Base-by-base conservation (phyloP, 208 protist species). In the Trypanosoma boissoni region DNA sequence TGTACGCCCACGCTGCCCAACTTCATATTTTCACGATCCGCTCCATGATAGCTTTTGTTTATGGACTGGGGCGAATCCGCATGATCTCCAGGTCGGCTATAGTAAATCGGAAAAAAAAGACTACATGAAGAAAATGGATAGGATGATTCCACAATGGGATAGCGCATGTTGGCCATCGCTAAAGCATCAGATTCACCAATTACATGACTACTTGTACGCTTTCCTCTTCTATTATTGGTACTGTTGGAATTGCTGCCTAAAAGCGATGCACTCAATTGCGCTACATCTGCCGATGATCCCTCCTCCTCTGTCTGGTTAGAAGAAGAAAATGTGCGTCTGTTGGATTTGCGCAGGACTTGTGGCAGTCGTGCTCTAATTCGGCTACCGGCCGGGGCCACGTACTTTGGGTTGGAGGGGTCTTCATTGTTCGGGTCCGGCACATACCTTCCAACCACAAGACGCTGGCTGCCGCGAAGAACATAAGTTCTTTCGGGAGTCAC, bases 371-470 rank as follows among this genome's bases (percentile, higher is more conserved):
- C 10, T 2, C 36, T 29, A 2, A n/a, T 28, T 39, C 39, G 55
- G 29, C 21, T 67, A 34, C 36, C 44, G 10, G 42, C 53, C 6
- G 23, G 68, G 8, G 76, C 66, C 7, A 57, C 57, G 68, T 86
- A 86, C 64, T 83, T 80, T 9, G 87, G 87, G 61, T 94, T 86
- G 1, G 81, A 91, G 34, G 78, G 86, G 56, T 94, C 87, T 48
- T 78, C 69, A 39, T 82, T 77, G 32, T 81, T 76, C 3, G 68
- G 65, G 44, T 91, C 87, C 8, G 63, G 39, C 45, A 94, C 87
- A 64, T 86, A 89, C 67, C 86, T 88, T 36, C 83, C 83, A 10
- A 89, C 77, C 29, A 75, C 67, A 29, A 90, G 67, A 2, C 70
- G 71, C 34, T 83, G 59, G 43, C 64, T 50, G 21, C 71, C 46